These are phyloP conservation scores for Clohesyomyces aquaticus DNA, from an alignment of 495 filamentous ascomycete species.

Conservation along the genomic window DNA sequence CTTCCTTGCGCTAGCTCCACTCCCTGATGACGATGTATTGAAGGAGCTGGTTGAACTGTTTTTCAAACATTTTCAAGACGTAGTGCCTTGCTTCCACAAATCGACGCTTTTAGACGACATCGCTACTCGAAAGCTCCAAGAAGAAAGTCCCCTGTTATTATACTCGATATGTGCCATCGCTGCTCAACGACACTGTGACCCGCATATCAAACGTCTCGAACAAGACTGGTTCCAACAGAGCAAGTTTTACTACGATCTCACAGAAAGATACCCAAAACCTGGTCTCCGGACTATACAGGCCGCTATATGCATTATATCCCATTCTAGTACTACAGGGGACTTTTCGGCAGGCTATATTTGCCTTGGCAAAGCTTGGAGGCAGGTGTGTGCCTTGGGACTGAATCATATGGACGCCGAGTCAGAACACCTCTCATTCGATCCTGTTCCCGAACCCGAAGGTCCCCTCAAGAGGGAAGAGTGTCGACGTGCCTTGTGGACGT, in stretches of 20 bases:
- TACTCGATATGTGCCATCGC: constrained; percentile 30
- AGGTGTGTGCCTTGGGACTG: constrained; percentile 19
- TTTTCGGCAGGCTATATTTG: constrained; percentile 23
- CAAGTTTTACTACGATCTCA: constrained; percentile 31
- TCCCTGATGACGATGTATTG: constrained; percentile 21
- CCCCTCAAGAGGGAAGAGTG: constrained; percentile 28
- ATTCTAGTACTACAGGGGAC: constrained; percentile 25
- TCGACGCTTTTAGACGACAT: constrained; percentile 14
- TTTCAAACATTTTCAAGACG: constrained; percentile 17
- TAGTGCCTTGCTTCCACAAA: constrained; percentile 33
- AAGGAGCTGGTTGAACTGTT: constrained; percentile 30
- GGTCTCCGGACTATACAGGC: constrained; percentile 28
- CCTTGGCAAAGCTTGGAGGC: constrained; percentile 36
- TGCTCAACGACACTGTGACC: constrained; percentile 19
- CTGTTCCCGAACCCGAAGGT: neutral
- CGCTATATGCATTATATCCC: constrained; percentile 18
- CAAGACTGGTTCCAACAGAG: constrained; percentile 26
- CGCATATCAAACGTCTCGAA: constrained; percentile 5
- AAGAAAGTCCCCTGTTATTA: constrained; percentile 13
- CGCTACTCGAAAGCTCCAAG: constrained; percentile 16
- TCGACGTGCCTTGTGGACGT: constrained; percentile 26
- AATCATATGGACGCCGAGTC: constrained; percentile 25
- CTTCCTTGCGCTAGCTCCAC: neutral
- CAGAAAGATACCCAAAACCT: constrained; percentile 15
- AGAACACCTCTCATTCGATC: neutral